Conservation (phyloP, 805 yeast genomes). For the Metschnikowia corniflorae region DNA sequence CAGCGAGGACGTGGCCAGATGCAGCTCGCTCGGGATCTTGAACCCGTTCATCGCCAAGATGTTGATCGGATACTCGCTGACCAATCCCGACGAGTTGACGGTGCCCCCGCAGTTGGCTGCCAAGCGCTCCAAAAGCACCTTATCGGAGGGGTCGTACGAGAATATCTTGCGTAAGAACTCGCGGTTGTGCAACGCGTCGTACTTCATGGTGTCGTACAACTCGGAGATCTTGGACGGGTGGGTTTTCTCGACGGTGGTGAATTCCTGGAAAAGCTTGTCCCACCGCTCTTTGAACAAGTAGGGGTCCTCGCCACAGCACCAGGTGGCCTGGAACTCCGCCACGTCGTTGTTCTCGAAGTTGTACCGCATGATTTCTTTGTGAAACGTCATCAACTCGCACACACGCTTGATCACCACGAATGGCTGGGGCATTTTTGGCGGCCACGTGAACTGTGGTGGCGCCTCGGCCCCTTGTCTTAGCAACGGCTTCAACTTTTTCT, state of each 20-base stretch:
- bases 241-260: conserved; percentile 87
- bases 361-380: conserved; percentile 75
- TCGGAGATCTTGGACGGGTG: conserved; percentile 97
- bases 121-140: conserved; percentile 29
- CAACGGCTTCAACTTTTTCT: conserved; percentile 91
- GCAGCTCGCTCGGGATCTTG: conserved; percentile 48
- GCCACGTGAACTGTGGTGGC: conserved; percentile 98
- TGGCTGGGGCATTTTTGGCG: conserved; percentile 97
- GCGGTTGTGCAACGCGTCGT: conserved; percentile 94
- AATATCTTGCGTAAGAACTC: conserved; percentile 82
- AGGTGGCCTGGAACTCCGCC: conserved; percentile 62
- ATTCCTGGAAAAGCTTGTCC: conserved; percentile 94
- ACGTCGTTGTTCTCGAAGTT: conserved; percentile 71
- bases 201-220: conserved; percentile 96
- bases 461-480: conserved; percentile 95
- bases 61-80: conserved; percentile 70
- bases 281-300: conserved; percentile 87
- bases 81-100: conserved; percentile 50
- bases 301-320: conserved; percentile 99
- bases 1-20: conserved; percentile 18
- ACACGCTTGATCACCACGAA: conserved; percentile 90
- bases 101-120: conserved; percentile 42
- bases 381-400: conserved; percentile 92
- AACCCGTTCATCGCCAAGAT: conserved; percentile 73
- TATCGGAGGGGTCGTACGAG: conserved; percentile 52